Evolutionary conservation across 345 rosid species (phyloP).

Genomic region (Garcia nutans): DNA sequence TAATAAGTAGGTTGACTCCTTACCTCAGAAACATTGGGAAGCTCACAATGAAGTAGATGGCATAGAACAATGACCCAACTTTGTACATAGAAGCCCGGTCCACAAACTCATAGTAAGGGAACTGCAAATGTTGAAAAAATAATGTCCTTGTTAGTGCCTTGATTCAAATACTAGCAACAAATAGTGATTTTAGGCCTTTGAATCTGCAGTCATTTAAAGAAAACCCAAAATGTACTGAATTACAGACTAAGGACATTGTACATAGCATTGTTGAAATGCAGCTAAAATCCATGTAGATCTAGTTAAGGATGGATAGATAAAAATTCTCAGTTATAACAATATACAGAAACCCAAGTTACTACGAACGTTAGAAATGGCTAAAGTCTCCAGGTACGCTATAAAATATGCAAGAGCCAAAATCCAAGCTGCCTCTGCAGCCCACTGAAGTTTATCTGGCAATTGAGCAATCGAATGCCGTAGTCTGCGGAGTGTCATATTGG

Average conservation of each 20-base stretch:
- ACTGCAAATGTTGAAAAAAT: slow-evolving; percentile 53
- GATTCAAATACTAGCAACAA: neutral
- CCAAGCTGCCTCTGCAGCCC: slow-evolving; percentile 80
- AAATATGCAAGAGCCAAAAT: slow-evolving; percentile 85
- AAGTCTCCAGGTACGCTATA: slow-evolving; percentile 92
- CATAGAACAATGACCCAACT: slow-evolving; percentile 95
- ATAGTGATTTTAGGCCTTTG: neutral
- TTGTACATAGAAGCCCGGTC: slow-evolving; percentile 94
- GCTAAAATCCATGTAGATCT: neutral
- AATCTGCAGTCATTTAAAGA: neutral
- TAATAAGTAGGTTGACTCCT: slow-evolving; percentile 20
- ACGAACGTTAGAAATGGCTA: slow-evolving; percentile 88
- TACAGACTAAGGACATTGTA: neutral
- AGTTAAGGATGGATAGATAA: neutral
- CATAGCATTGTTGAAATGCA: neutral
- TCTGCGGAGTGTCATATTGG: slow-evolving; percentile 91
- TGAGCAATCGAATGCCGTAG: slow-evolving; percentile 60
- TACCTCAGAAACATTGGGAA: slow-evolving; percentile 99
- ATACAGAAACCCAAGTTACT: slow-evolving; percentile 16
- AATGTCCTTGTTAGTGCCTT: slow-evolving; percentile 12
- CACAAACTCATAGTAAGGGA: slow-evolving; percentile 91
- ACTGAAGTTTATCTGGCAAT: slow-evolving; percentile 65
- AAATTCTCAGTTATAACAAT: neutral
- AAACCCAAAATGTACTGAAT: neutral
- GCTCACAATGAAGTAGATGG: slow-evolving; percentile 93